Conservation (phyloP, 352 stramenopile species). For the Halophytophthora polymorphica region DNA sequence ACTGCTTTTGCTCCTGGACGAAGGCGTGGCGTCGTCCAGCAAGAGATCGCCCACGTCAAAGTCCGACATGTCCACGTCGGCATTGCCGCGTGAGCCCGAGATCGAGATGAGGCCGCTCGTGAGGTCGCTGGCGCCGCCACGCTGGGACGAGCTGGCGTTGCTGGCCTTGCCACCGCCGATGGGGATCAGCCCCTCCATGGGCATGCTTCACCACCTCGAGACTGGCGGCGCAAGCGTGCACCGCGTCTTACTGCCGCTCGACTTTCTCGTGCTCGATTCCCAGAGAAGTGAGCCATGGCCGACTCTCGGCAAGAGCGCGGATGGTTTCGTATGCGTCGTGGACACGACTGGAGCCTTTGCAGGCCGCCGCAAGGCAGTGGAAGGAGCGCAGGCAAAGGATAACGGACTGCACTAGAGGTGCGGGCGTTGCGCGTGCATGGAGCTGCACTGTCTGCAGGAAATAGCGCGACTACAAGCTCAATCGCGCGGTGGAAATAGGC, state of each 20-base stretch:
- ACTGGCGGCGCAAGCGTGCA: background rate
- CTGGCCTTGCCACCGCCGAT: conserved; percentile 27
- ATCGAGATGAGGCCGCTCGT: conserved; percentile 67
- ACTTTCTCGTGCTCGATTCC: too few relatives aligned
- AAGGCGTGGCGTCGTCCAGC: conserved; percentile 23
- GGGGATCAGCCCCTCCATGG: conserved; percentile 47
- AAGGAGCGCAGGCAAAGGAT: too few relatives aligned
- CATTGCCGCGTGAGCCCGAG: conserved; percentile 17
- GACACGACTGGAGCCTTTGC: too few relatives aligned
- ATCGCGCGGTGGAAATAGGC: too few relatives aligned
- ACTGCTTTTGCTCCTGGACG: conserved; percentile 10
- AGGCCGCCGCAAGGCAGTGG: too few relatives aligned
- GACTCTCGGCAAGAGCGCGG: too few relatives aligned
- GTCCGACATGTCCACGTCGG: conserved; percentile 49
- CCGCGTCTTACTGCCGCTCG: background rate
- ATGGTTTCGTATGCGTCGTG: too few relatives aligned
- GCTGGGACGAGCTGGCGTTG: conserved; percentile 20
- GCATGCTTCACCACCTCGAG: conserved; percentile 18
- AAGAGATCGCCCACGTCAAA: conserved; percentile 62
- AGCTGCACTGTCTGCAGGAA: too few relatives aligned
- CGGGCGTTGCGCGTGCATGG: too few relatives aligned
- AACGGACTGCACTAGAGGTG: too few relatives aligned
- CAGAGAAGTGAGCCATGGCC: too few relatives aligned
- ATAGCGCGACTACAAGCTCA: too few relatives aligned
- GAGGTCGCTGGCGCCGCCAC: conserved; percentile 28